Evolutionary conservation across 306 rosid genomes (phyloP), one percentile per base, ranked within the genome.

Genomic region (Gynostemma pentaphyllum): DNA sequence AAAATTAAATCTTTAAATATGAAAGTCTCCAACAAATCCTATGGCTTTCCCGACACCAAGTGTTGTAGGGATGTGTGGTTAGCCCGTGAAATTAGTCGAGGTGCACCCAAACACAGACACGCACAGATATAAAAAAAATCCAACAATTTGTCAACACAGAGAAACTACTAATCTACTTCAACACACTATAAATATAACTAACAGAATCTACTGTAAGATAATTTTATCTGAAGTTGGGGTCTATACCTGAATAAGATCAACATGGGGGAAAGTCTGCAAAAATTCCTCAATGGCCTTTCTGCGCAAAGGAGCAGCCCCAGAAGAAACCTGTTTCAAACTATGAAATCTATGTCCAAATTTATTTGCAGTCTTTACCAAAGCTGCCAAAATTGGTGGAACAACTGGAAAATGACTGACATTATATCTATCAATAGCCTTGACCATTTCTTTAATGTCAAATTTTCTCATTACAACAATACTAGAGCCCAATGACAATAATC

Each of bases 171-270:
- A 26, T 3, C 26, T 51, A 51, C 14, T 49, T 9, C 36, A 51
- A 0, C 21, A 32, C 36, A 53, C 29, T 19, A 28, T 28, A 15
- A 52, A 52, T 11, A 52, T 18, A 52, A 26, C 15, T 53, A 6
- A n/a, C 8, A 6, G 6, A 2, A 11, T 10, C n/a, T 23, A 50
- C 6, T 52, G 36, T 5, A 51, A 51, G 9, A 47, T 9, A 16
- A 30, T 37, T 11, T 42, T 24, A 9, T 59, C 42, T 5, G 28
- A 18, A 12, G 15, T 40, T 28, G 14, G 37, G 15, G 23, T 30
- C 42, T 27, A 21, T 77, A 85, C 96, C 96, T 91, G 96, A 80
- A 88, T 88, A 66, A 91, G 68, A 76, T 91, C 98, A 66, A 84
- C 79, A 49, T 79, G 63, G 62, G 92, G 92, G 54, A 85, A 54